phyloP scores from a whole-genome alignment of 1,284 basidiomycete genomes.

The Apiotrichum sp. region DNA sequence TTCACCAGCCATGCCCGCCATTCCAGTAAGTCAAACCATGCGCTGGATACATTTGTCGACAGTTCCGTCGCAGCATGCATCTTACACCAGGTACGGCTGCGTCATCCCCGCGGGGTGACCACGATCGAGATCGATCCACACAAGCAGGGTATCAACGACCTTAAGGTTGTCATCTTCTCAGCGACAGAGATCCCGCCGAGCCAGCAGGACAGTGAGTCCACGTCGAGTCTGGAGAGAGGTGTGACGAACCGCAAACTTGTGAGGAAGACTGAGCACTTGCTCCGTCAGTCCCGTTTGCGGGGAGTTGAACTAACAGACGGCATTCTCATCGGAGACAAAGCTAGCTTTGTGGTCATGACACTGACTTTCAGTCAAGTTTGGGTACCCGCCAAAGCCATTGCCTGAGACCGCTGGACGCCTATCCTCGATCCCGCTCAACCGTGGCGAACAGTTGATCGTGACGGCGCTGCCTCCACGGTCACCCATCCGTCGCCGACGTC shows the following conservation, averaged over 20 bases:
- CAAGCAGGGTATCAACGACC: conserved; percentile 59
- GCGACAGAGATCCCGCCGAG: conserved; percentile 65
- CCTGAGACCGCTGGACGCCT: conserved; percentile 65
- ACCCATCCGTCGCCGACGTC: conserved; percentile 23
- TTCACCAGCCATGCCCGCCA: no score
- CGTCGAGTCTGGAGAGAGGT: no score
- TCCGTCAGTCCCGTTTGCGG: no score
- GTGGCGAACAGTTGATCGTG: conserved; percentile 78
- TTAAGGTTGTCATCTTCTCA: conserved; percentile 63
- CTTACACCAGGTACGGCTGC: conserved; percentile 55
- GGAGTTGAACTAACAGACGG: no score
- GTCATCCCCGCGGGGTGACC: conserved; percentile 72
- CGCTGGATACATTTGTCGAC: no score
- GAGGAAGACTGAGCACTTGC: no score
- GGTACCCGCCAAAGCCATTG: conserved; percentile 71
- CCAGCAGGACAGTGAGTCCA: conserved; percentile 64
- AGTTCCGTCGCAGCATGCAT: no score
- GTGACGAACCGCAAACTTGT: no score
- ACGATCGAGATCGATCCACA: conserved; percentile 59
- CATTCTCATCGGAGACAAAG: no score
- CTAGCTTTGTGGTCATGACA: no score
- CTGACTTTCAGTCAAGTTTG: conserved; percentile 61
- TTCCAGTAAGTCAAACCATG: no score
- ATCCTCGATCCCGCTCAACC: conserved; percentile 64
- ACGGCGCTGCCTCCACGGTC: conserved; percentile 46